phyloP scores from a whole-genome alignment of 176 grass and related monocot species.

The Musa beccarii region DNA sequence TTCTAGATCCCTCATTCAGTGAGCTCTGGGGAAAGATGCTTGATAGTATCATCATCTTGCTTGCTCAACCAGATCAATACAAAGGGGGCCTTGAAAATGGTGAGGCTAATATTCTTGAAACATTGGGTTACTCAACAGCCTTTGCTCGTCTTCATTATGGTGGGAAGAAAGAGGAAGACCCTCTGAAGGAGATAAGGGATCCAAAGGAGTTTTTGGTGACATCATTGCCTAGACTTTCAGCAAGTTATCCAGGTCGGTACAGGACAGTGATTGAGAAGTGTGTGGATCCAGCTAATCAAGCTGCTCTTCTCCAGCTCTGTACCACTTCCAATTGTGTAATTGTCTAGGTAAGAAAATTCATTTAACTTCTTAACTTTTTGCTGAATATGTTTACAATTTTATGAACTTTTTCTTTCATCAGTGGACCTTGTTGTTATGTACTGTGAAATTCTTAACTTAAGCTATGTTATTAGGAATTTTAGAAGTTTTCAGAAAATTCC shows the following conservation, averaged over 20 bases:
- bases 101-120: constrained; percentile 44
- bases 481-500: too few species aligned
- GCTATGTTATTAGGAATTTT: too few species aligned
- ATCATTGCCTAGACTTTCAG: constrained; percentile 61
- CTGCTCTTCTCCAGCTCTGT: constrained; percentile 66
- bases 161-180: constrained; percentile 81
- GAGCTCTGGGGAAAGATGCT: constrained; percentile 87
- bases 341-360: constrained; percentile 64
- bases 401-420: too few species aligned
- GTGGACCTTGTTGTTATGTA: too few species aligned
- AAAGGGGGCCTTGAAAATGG: constrained; percentile 48
- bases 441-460: too few species aligned
- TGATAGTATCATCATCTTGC: constrained; percentile 48
- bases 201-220: constrained; percentile 76
- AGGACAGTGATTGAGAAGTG: constrained; percentile 60
- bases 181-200: constrained; percentile 83
- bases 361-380: neutral
- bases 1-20: constrained; percentile 52
- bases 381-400: neutral
- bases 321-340: constrained; percentile 58
- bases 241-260: constrained; percentile 64
- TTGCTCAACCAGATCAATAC: constrained; percentile 59
- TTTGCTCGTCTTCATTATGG: constrained; percentile 91
- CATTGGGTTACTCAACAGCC: constrained; percentile 67
- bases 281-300: constrained; percentile 69